These are phyloP conservation scores for Coniella lustricola DNA, from an alignment of 2,329 filamentous ascomycete species.

Conservation along the genomic window DNA sequence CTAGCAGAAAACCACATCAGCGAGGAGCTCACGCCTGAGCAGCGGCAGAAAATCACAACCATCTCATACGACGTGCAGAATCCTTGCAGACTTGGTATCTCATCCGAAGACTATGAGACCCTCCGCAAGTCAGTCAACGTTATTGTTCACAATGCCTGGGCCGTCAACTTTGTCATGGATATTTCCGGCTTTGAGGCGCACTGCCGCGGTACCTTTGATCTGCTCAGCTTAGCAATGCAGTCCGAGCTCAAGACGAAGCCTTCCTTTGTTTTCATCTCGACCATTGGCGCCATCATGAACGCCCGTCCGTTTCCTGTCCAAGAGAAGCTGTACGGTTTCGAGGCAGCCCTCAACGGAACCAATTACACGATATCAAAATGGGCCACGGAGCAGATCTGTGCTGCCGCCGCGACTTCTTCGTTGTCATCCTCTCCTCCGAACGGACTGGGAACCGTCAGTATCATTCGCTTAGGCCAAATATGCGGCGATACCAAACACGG, in stretches of 20 bases:
- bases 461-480: background rate
- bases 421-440: too few species aligned
- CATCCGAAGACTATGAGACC: background rate
- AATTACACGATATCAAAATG: background rate
- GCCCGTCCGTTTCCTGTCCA: background rate
- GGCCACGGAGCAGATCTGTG: constrained; percentile 3
- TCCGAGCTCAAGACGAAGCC: background rate
- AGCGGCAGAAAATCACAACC: background rate
- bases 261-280: background rate
- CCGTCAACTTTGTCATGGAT: background rate
- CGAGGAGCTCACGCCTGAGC: background rate
- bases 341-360: background rate
- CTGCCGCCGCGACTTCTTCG: background rate
- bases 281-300: background rate
- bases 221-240: background rate
- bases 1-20: background rate
- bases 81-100: background rate
- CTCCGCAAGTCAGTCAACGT: constrained; percentile 2
- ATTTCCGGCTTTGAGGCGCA: background rate
- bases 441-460: too few species aligned
- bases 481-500: background rate
- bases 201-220: background rate
- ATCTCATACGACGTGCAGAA: background rate
- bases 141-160: background rate
- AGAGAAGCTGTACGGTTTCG: background rate